Conservation (phyloP, 495 filamentous ascomycete species). For the Aspergillus ellipticus region DNA sequence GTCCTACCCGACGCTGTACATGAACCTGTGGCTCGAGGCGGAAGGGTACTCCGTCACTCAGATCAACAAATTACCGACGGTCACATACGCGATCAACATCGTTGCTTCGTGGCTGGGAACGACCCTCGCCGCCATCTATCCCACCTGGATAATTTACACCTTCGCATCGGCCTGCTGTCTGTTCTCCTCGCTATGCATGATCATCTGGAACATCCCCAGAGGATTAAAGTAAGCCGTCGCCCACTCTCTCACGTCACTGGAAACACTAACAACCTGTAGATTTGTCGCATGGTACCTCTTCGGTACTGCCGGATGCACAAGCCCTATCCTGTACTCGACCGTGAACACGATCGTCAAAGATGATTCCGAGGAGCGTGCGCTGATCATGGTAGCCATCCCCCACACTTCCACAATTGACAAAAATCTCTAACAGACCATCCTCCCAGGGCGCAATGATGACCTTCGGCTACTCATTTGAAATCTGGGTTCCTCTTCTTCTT, state of each 20-base stretch:
- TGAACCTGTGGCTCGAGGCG: conserved; percentile 47
- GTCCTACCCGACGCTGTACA: conserved; percentile 35
- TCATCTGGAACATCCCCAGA: conserved; percentile 42
- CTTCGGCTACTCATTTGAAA: conserved; percentile 46
- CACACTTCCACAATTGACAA: conserved; percentile 2
- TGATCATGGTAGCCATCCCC: too few species aligned
- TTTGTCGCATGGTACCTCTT: conserved; percentile 47
- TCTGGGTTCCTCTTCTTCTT: conserved; percentile 43
- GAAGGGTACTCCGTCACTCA: conserved; percentile 44
- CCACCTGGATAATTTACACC: conserved; percentile 41
- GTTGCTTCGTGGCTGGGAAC: conserved; percentile 44
- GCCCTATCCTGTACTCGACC: conserved; percentile 45
- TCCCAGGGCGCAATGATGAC: conserved; percentile 47
- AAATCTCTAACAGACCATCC: not conserved
- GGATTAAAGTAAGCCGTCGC: conserved; percentile 41
- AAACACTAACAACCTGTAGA: conserved; percentile 16
- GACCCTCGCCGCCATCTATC: conserved; percentile 43
- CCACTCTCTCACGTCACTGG: not conserved
- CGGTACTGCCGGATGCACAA: conserved; percentile 37
- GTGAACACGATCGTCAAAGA: conserved; percentile 44
- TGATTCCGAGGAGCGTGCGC: conserved; percentile 44
- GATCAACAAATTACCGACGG: conserved; percentile 45
- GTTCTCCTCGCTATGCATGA: conserved; percentile 43
- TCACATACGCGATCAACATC: conserved; percentile 39
- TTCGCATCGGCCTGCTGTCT: conserved; percentile 27